Conservation (phyloP, 768 basidiomycete species). For the Suillus cothurnatus region DNA sequence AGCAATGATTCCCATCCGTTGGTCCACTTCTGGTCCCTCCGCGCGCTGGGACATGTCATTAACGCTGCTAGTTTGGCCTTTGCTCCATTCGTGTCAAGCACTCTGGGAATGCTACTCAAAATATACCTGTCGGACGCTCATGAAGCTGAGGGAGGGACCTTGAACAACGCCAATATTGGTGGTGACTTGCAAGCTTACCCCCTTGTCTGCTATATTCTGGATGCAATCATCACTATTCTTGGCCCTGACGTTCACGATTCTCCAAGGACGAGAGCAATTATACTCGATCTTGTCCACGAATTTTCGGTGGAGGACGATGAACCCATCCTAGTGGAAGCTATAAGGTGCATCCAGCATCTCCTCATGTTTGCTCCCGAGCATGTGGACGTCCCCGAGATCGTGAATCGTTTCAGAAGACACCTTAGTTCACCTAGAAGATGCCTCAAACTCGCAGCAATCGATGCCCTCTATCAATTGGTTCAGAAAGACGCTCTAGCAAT, state of each 20-base stretch:
- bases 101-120: constrained; percentile 88
- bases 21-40: constrained; percentile 93
- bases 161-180: constrained; percentile 80
- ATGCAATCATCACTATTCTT: constrained; percentile 89
- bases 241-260: constrained; percentile 97
- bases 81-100: constrained; percentile 84
- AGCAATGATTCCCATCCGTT: constrained; percentile 95
- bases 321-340: constrained; percentile 87
- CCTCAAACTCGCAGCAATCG: constrained; percentile 92
- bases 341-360: constrained; percentile 95
- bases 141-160: constrained; percentile 88
- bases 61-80: constrained; percentile 92
- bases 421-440: constrained; percentile 81
- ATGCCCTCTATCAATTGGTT: constrained; percentile 95
- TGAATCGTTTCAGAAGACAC: constrained; percentile 75
- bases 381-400: constrained; percentile 78
- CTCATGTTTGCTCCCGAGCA: constrained; percentile 93
- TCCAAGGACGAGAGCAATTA: constrained; percentile 70
- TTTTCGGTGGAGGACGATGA: constrained; percentile 87
- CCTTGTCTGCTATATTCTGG: constrained; percentile 87
- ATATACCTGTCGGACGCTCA: constrained; percentile 89
- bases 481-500: constrained; percentile 92
- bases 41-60: constrained; percentile 83
- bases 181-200: constrained; percentile 94
- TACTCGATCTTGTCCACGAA: constrained; percentile 83